Evolutionary conservation across 2,329 filamentous ascomycete species (phyloP).

Genomic region (Macrophomina tecta): DNA sequence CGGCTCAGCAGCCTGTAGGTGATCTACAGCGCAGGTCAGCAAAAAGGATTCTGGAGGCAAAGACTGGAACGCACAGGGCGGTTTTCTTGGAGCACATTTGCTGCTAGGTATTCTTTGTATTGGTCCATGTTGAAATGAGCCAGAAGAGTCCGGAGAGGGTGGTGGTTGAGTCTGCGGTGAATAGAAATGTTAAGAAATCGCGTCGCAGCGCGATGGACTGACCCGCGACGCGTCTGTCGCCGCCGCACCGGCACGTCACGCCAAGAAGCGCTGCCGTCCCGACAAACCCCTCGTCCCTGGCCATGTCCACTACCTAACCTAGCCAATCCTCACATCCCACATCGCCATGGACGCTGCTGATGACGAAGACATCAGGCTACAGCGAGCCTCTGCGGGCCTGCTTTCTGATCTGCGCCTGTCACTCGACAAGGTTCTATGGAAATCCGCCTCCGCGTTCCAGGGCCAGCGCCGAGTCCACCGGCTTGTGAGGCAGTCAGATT

Average conservation of each 20-base stretch:
- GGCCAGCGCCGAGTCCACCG: slow-evolving; percentile 41
- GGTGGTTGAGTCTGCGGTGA: background rate
- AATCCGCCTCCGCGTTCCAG: slow-evolving; percentile 34
- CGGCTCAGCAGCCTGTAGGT: slow-evolving; percentile 87
- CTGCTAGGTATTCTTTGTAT: slow-evolving; percentile 75
- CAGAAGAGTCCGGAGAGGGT: background rate
- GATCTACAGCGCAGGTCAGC: slow-evolving; percentile 60
- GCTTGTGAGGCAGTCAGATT: slow-evolving; percentile 46
- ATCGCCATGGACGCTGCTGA: slow-evolving; percentile 45
- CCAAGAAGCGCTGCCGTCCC: background rate
- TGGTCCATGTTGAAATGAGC: slow-evolving; percentile 52
- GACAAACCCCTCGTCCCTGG: background rate
- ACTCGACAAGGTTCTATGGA: slow-evolving; percentile 47
- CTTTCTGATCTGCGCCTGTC: slow-evolving; percentile 40
- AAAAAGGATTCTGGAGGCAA: slow-evolving; percentile 35
- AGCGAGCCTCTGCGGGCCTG: slow-evolving; percentile 48
- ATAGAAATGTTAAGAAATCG: slow-evolving; percentile 19
- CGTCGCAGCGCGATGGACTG: slow-evolving; percentile 11
- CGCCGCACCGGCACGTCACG: slow-evolving; percentile 23
- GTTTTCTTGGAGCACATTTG: slow-evolving; percentile 76
- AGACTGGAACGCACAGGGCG: slow-evolving; percentile 62
- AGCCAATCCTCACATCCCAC: background rate
- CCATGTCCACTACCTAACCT: background rate
- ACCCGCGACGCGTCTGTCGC: slow-evolving; percentile 15
- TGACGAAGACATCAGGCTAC: slow-evolving; percentile 54